Evolutionary conservation across 768 basidiomycete genomes (phyloP).

Genomic region (Hypsizygus marmoreus): DNA sequence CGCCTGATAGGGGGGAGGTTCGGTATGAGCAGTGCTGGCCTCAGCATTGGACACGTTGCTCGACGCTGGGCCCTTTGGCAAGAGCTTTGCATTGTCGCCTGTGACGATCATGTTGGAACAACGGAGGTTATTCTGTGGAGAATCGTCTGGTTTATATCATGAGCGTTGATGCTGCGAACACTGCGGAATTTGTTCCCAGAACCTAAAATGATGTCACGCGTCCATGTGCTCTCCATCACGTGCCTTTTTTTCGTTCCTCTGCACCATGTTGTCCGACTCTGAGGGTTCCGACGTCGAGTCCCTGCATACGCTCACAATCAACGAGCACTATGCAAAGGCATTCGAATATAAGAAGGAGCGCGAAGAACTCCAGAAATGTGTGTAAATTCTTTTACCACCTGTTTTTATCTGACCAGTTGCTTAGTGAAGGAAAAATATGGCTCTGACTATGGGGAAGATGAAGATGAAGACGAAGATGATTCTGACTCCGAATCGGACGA

Average conservation of each 20-base stretch:
- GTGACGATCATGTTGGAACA: constrained; percentile 13
- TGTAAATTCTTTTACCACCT: constrained; percentile 25
- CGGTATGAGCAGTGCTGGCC: constrained; percentile 1
- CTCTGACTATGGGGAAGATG: constrained; percentile 62
- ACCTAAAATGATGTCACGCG: neutral
- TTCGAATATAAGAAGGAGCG: constrained; percentile 83
- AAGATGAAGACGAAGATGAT: constrained; percentile 50
- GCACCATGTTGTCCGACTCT: constrained; percentile 47
- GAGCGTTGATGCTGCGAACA: no score
- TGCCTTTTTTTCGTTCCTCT: constrained; percentile 2
- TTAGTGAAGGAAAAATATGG: constrained; percentile 91
- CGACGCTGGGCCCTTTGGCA: constrained; percentile 1
- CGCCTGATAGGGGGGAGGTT: constrained; percentile 15
- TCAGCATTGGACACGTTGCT: neutral
- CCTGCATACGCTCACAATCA: constrained; percentile 60
- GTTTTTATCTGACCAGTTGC: constrained; percentile 6
- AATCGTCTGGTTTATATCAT: no score
- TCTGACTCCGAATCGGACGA: constrained; percentile 75
- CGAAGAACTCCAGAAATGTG: constrained; percentile 80
- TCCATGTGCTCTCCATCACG: constrained; percentile 5
- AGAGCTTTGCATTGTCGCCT: constrained; percentile 11
- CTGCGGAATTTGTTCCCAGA: no score
- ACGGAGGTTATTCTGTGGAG: constrained; percentile 4
- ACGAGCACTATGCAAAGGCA: constrained; percentile 79
- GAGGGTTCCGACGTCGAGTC: constrained; percentile 45